Percentiles rank a stretch among this genome's conserved stretches.
Conservation (phyloP, 176 grass and related monocot genomes). For the Cenchrus fungigraminus region DNA sequence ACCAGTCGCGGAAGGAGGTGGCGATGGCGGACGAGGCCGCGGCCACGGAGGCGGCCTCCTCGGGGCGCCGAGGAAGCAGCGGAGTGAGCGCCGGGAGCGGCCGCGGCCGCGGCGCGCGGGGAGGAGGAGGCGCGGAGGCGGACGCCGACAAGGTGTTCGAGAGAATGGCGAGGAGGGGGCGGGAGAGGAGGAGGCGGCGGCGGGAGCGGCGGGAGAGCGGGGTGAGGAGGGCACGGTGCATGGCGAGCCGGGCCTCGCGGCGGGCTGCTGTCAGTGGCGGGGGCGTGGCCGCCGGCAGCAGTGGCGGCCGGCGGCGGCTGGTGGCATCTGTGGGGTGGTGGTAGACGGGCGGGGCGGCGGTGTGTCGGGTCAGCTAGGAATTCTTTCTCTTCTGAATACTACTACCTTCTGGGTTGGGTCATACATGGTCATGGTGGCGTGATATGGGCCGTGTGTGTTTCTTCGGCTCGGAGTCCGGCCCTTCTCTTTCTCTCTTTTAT, state of each 20-base stretch:
- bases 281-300: conserved; percentile 53
- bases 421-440: too few relatives aligned
- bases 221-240: conserved; percentile 35
- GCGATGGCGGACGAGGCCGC: conserved; percentile 48
- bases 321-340: conserved; percentile 34
- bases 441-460: too few relatives aligned
- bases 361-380: not conserved
- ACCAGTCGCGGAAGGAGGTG: conserved; percentile 66
- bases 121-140: conserved; percentile 7
- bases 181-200: conserved; percentile 17
- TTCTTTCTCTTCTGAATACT: too few relatives aligned
- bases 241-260: not conserved
- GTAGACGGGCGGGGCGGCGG: not conserved
- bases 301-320: conserved; percentile 46
- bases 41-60: not conserved
- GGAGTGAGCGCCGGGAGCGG: conserved; percentile 36
- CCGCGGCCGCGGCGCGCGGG: not conserved
- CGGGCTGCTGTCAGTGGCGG: not conserved
- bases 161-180: conserved; percentile 48
- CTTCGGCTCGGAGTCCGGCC: too few relatives aligned
- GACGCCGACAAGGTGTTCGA: conserved; percentile 55
- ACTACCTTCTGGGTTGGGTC: too few relatives aligned
- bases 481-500: too few relatives aligned
- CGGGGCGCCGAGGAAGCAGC: conserved; percentile 22
- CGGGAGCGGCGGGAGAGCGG: conserved; percentile 28